Percentiles rank a stretch among this genome's conserved stretches.
These are phyloP conservation scores for Russula compacta DNA, from an alignment of 768 basidiomycete genomes.

Conservation along the genomic window DNA sequence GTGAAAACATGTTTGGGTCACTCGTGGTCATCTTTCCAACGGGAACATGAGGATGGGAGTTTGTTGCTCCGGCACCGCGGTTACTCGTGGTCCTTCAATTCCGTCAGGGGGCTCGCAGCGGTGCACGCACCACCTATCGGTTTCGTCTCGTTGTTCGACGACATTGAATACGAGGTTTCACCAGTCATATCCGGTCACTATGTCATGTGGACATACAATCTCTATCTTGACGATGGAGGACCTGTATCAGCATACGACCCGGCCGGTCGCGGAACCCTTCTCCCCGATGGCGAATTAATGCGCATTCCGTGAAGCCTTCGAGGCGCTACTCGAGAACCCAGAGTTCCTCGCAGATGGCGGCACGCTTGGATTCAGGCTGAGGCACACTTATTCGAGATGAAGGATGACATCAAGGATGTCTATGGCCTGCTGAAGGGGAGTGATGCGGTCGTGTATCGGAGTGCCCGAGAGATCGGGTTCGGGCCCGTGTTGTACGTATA, in stretches of 20 bases:
- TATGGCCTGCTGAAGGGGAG: slow-evolving; percentile 3
- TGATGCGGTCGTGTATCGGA: neutral
- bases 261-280: too few species aligned
- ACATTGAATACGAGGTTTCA: slow-evolving; percentile 39
- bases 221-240: slow-evolving; percentile 23
- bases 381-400: neutral
- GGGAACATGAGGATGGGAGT: slow-evolving; percentile 35
- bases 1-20: neutral
- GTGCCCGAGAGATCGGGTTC: too few species aligned
- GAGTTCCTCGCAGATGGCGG: neutral
- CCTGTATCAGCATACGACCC: neutral
- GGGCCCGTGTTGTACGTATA: too few species aligned
- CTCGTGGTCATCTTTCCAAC: slow-evolving; percentile 20
- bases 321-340: neutral
- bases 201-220: slow-evolving; percentile 39
- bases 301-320: slow-evolving; percentile 3
- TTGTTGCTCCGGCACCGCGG: slow-evolving; percentile 31
- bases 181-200: slow-evolving; percentile 34
- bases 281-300: neutral
- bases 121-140: slow-evolving; percentile 21
- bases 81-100: slow-evolving; percentile 33
- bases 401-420: neutral
- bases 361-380: neutral
- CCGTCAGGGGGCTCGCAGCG: slow-evolving; percentile 2
- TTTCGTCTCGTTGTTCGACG: slow-evolving; percentile 36